phyloP scores from a whole-genome alignment of 208 protist species.

The Leishmania martiniquensis region DNA sequence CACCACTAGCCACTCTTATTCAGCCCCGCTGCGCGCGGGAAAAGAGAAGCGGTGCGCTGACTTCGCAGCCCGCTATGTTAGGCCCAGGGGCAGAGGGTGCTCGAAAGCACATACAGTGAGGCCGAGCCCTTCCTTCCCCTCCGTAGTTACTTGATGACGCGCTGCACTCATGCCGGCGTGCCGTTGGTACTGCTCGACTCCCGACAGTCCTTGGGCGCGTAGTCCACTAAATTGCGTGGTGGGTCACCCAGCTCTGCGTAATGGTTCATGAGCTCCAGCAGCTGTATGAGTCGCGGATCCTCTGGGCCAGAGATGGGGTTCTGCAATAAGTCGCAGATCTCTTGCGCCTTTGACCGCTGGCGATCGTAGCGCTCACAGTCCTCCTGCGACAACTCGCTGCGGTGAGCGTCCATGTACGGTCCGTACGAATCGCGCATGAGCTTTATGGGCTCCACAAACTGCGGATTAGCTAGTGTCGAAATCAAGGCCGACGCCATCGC shows the following conservation, averaged over 20 bases:
- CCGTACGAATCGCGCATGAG: constrained; percentile 73
- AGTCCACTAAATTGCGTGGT: constrained; percentile 43
- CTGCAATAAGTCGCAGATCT: constrained; percentile 66
- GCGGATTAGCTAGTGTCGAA: constrained; percentile 45
- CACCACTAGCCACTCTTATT: neutral
- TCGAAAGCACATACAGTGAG: neutral
- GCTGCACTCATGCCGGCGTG: neutral
- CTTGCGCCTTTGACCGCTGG: constrained; percentile 50
- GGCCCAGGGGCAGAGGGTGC: neutral
- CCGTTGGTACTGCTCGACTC: neutral
- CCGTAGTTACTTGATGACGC: neutral
- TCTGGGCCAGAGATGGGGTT: constrained; percentile 48
- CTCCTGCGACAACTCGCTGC: constrained; percentile 30
- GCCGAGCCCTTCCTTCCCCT: neutral
- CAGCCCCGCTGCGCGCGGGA: no score
- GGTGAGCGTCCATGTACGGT: constrained; percentile 50
- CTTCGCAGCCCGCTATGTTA: neutral
- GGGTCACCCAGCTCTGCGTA: constrained; percentile 70
- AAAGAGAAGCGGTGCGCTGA: neutral
- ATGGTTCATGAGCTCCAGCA: constrained; percentile 73
- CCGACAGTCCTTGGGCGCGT: constrained; percentile 21
- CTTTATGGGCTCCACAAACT: constrained; percentile 62
- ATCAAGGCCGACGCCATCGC: constrained; percentile 53
- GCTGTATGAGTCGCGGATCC: constrained; percentile 40
- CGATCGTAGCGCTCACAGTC: constrained; percentile 55